Conservation (phyloP, 805 yeast species). For the Wickerhamomyces rabaulensis region DNA sequence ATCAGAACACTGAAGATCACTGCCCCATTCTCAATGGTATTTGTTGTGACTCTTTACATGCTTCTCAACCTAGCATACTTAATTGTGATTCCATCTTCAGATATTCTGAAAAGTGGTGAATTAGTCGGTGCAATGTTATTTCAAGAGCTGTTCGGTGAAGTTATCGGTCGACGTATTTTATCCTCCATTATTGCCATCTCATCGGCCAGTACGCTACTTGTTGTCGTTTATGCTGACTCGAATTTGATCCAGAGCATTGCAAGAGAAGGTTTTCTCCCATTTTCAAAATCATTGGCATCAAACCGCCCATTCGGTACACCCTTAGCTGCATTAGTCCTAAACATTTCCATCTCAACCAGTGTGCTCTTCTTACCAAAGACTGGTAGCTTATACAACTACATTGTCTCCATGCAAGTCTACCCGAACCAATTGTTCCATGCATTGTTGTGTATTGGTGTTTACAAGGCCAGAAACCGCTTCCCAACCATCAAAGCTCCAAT, state of each 20-base stretch:
- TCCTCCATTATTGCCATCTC: slow-evolving; percentile 52
- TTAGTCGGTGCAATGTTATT: slow-evolving; percentile 51
- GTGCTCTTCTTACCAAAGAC: slow-evolving; percentile 26
- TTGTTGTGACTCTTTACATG: slow-evolving; percentile 43
- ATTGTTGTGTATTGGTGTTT: slow-evolving; percentile 49
- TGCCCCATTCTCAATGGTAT: slow-evolving; percentile 46
- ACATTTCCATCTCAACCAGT: slow-evolving; percentile 28
- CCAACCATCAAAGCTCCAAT: slow-evolving; percentile 45
- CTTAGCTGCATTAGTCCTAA: slow-evolving; percentile 37
- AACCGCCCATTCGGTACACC: slow-evolving; percentile 56
- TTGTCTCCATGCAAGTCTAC: slow-evolving; percentile 39
- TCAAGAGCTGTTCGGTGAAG: slow-evolving; percentile 45
- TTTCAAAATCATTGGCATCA: slow-evolving; percentile 43
- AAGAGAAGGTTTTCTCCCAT: slow-evolving; percentile 55
- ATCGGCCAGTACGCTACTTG: slow-evolving; percentile 54
- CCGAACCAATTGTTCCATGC: slow-evolving; percentile 44
- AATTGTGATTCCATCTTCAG: slow-evolving; percentile 44
- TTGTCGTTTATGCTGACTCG: slow-evolving; percentile 50
- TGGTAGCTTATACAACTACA: slow-evolving; percentile 32
- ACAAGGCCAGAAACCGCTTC: slow-evolving; percentile 43
- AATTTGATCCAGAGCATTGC: slow-evolving; percentile 56
- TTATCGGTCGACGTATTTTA: slow-evolving; percentile 43
- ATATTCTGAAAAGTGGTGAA: slow-evolving; percentile 46
- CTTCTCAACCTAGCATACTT: slow-evolving; percentile 49
- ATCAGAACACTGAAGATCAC: slow-evolving; percentile 48